These are phyloP conservation scores for Henckelia pumila DNA, from an alignment of 257 asterid genomes.

Conservation along the genomic window DNA sequence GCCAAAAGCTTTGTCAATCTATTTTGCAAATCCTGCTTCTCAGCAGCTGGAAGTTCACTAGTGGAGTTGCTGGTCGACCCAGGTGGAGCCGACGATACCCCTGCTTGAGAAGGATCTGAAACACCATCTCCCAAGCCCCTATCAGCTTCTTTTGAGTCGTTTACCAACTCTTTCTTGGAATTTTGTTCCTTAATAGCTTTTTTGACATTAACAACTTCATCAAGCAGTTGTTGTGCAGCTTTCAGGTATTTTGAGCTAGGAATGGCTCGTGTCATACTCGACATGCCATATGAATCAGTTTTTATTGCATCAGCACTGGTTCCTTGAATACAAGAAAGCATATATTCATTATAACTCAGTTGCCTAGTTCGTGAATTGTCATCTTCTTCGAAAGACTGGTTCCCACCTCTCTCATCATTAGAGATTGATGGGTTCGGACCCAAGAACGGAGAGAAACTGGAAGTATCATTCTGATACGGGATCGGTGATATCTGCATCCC, in stretches of 20 bases:
- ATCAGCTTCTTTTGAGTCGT: slow-evolving; percentile 38
- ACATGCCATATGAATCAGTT: slow-evolving; percentile 45
- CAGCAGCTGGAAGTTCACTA: slow-evolving; percentile 57
- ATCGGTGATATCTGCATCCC: slow-evolving; percentile 41
- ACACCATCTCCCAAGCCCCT: slow-evolving; percentile 41
- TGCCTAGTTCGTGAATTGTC: slow-evolving; percentile 44
- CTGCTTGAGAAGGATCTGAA: slow-evolving; percentile 41
- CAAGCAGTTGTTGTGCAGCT: slow-evolving; percentile 72
- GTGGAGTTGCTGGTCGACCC: slow-evolving; percentile 33
- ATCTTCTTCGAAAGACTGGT: slow-evolving; percentile 36
- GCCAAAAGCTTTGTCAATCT: slow-evolving; percentile 68
- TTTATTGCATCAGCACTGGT: slow-evolving; percentile 29
- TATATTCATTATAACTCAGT: slow-evolving; percentile 33
- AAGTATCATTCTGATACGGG: slow-evolving; percentile 40
- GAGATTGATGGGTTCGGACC: slow-evolving; percentile 30
- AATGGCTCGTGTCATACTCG: slow-evolving; percentile 39
- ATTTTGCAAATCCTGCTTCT: slow-evolving; percentile 72
- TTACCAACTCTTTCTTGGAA: slow-evolving; percentile 32
- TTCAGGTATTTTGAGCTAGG: slow-evolving; percentile 69
- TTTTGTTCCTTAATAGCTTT: slow-evolving; percentile 53
- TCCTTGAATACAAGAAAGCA: slow-evolving; percentile 34
- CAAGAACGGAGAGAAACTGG: slow-evolving; percentile 41
- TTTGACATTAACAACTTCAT: slow-evolving; percentile 77
- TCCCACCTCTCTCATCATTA: slow-evolving; percentile 38
- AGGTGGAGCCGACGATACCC: slow-evolving; percentile 32